Percentiles rank a stretch among this genome's conserved stretches.
phyloP scores from a whole-genome alignment of 257 asterid genomes.

The Anisodus acutangulus region DNA sequence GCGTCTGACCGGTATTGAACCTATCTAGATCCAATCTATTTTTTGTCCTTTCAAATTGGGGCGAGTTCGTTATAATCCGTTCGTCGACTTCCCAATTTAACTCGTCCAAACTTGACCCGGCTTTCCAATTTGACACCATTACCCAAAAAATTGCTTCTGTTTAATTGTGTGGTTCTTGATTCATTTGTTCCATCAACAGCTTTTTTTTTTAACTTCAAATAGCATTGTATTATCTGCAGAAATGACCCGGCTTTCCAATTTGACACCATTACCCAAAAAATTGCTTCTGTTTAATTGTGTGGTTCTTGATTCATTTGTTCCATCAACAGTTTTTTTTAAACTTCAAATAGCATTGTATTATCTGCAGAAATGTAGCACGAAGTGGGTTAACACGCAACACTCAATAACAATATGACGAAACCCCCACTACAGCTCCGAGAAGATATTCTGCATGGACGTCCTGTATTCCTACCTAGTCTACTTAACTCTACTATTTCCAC shows the following conservation, averaged over 20 bases:
- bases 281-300: neutral
- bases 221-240: slow-evolving; percentile 49
- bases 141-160: neutral
- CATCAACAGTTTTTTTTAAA: neutral
- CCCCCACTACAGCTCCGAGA: slow-evolving; percentile 38
- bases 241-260: slow-evolving; percentile 20
- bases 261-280: neutral
- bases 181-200: neutral
- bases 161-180: neutral
- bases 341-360: neutral
- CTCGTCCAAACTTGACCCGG: neutral
- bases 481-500: slow-evolving; percentile 42
- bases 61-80: neutral
- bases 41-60: neutral
- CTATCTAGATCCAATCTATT: neutral
- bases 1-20: neutral
- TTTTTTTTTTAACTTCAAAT: neutral
- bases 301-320: neutral
- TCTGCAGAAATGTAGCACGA: slow-evolving; percentile 69
- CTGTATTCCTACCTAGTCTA: slow-evolving; percentile 33
- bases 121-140: neutral
- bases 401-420: slow-evolving; percentile 55
- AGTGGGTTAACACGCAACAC: slow-evolving; percentile 72
- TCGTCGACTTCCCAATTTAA: neutral
- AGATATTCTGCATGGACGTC: slow-evolving; percentile 44